Conservation (phyloP, 2,329 filamentous ascomycete genomes). For the Knoxdaviesia proteae region DNA sequence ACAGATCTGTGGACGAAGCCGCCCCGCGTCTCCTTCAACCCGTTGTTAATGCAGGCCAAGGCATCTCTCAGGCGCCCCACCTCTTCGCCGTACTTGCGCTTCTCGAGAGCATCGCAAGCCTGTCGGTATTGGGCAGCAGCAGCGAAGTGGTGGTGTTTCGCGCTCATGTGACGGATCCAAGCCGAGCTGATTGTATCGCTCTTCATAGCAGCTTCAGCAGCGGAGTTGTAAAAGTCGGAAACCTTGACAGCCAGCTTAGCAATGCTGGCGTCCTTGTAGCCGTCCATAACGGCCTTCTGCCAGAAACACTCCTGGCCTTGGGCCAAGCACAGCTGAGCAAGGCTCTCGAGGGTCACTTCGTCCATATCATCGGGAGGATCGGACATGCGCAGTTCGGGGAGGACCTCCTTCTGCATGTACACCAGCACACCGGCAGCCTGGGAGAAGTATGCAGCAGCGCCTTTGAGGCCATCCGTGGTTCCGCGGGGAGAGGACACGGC, state of each 20-base stretch:
- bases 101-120: slow-evolving; percentile 79
- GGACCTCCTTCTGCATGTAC: slow-evolving; percentile 53
- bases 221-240: slow-evolving; percentile 71
- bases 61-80: slow-evolving; percentile 71
- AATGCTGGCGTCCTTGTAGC: slow-evolving; percentile 78
- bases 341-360: slow-evolving; percentile 58
- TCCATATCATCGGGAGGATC: slow-evolving; percentile 94
- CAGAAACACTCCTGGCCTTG: slow-evolving; percentile 96
- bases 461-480: slow-evolving; percentile 65
- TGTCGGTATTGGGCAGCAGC: slow-evolving; percentile 86
- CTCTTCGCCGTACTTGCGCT: slow-evolving; percentile 87
- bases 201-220: slow-evolving; percentile 69
- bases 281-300: slow-evolving; percentile 90
- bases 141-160: slow-evolving; percentile 93
- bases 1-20: slow-evolving; percentile 65
- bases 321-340: slow-evolving; percentile 68
- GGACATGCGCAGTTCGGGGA: slow-evolving; percentile 64
- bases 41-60: slow-evolving; percentile 64
- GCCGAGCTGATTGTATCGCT: slow-evolving; percentile 78
- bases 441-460: slow-evolving; percentile 77
- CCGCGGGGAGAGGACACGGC: slow-evolving; percentile 61
- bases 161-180: slow-evolving; percentile 96
- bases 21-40: slow-evolving; percentile 56
- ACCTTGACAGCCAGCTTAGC: slow-evolving; percentile 77
- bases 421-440: slow-evolving; percentile 65